Evolutionary conservation across 305 asterid species (phyloP), one percentile per base, ranked within the genome.

Genomic region (Fraxinus latifolia): DNA sequence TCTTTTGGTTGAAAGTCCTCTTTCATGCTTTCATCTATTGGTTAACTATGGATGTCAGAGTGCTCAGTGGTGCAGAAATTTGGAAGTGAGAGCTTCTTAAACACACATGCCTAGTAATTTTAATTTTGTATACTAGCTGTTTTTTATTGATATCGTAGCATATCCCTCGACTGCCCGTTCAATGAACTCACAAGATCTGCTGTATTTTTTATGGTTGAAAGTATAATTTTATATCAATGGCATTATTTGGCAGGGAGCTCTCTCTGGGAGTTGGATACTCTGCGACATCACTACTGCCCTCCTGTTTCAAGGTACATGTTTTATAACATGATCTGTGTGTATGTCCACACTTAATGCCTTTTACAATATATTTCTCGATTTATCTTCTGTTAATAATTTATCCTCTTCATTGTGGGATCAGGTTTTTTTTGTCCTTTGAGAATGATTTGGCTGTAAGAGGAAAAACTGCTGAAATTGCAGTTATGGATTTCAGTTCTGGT

Each of bases 211-310:
- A 1, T 31, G 74, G 37, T 7, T 31, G 15, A 4, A 29, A 70
- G 11, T 70, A 70, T 70, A 14, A 25, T 67, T 76, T n/a, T 77
- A 50, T 15, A 80, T 33, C 25, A 29, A n/a, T 81, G 77, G 77
- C 44, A 67, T 84, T 76, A 76, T 76, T 86, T 79, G 47, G 67
- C 97, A 94, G 98, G 97, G 83, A 95, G 97, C 89, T 95, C 98
- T 47, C 88, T 94, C 70, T 94, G 98, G 99, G 99, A 95, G 87
- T 88, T 95, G 23, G 96, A 94, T 81, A 92, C 97, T 70, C 94
- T 95, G 53, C 93, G 89, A 72, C 90, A 91, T 83, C 98, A 95
- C 90, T 94, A 92, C 82, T 91, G 95, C 82, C 94, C 97, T 25
- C 91, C 98, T 58, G 96, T 95, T 71, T 90, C 98, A 70, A 94